Percentiles rank a stretch among this genome's conserved stretches.
phyloP scores from a whole-genome alignment of 2,329 filamentous ascomycete genomes.

The Aspergillus aculeatinus region DNA sequence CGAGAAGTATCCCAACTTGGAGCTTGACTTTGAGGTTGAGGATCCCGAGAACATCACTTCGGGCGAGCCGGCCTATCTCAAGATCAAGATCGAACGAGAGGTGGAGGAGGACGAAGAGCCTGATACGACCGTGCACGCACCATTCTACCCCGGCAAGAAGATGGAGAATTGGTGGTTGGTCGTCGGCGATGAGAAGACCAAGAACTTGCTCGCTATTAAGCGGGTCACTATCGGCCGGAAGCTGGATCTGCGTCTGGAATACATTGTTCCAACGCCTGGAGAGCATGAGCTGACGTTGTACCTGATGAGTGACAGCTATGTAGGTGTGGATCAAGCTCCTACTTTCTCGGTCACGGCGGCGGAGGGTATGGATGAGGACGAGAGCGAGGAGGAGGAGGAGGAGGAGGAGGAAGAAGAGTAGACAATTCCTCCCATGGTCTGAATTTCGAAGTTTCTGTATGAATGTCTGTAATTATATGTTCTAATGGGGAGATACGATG shows the following conservation, averaged over 20 bases:
- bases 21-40: constrained; percentile 82
- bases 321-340: constrained; percentile 94
- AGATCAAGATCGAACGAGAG: constrained; percentile 81
- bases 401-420: constrained; percentile 56
- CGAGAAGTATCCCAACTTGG: constrained; percentile 90
- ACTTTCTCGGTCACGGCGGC: constrained; percentile 80
- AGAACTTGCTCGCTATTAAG: constrained; percentile 89
- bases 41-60: constrained; percentile 78
- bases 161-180: constrained; percentile 99
- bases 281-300: constrained; percentile 86
- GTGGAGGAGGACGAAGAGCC: constrained; percentile 70
- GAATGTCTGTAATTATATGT: constrained; percentile 16
- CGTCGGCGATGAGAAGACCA: constrained; percentile 86
- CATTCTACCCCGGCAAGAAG: constrained; percentile 89
- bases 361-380: constrained; percentile 94
- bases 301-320: constrained; percentile 95
- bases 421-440: constrained; percentile 3
- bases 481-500: constrained; percentile 11
- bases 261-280: constrained; percentile 81
- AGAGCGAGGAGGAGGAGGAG: constrained; percentile 77
- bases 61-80: constrained; percentile 77
- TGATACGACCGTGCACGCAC: constrained; percentile 84
- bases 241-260: constrained; percentile 78
- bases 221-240: constrained; percentile 80
- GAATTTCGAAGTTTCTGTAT: neutral